Evolutionary conservation across 2,329 filamentous ascomycete species (phyloP).

Genomic region (Geoglossum cookeanum): DNA sequence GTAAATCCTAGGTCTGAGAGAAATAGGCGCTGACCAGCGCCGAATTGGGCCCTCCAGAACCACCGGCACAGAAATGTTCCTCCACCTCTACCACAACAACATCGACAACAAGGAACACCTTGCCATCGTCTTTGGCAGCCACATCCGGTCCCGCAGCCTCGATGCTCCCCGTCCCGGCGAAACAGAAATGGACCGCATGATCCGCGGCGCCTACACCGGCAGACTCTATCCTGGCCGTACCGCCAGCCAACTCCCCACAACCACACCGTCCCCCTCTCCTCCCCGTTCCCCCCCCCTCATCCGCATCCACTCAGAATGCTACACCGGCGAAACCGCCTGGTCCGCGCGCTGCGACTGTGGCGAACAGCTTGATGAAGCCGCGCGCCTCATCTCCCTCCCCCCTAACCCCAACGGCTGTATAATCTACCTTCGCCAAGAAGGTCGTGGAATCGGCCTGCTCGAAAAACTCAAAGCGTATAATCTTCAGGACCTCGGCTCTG

Average conservation of each 20-base stretch:
- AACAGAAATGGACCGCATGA: conserved; percentile 80
- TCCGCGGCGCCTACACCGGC: conserved; percentile 80
- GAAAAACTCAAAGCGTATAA: conserved; percentile 98
- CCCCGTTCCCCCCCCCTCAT: conserved; percentile 47
- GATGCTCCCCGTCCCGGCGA: conserved; percentile 26
- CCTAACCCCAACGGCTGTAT: conserved; percentile 61
- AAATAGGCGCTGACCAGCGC: background rate
- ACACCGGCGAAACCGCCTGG: conserved; percentile 97
- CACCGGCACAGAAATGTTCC: conserved; percentile 83
- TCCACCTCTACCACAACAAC: conserved; percentile 86
- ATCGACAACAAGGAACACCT: conserved; percentile 91
- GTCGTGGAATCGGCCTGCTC: conserved; percentile 79
- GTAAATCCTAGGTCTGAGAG: background rate
- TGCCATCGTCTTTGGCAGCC: conserved; percentile 84
- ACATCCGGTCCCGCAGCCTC: conserved; percentile 53
- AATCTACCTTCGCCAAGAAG: conserved; percentile 88
- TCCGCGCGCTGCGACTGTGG: conserved; percentile 94
- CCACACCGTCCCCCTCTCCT: conserved; percentile 1
- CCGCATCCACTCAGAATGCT: conserved; percentile 93
- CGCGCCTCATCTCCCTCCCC: conserved; percentile 69
- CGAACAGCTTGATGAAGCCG: conserved; percentile 92
- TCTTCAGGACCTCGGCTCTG: conserved; percentile 86
- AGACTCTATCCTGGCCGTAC: conserved; percentile 71
- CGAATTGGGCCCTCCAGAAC: conserved; percentile 23
- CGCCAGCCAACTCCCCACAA: conserved; percentile 41